These are phyloP conservation scores for Neurospora cerealis DNA, from an alignment of 495 filamentous ascomycete species.

Conservation along the genomic window DNA sequence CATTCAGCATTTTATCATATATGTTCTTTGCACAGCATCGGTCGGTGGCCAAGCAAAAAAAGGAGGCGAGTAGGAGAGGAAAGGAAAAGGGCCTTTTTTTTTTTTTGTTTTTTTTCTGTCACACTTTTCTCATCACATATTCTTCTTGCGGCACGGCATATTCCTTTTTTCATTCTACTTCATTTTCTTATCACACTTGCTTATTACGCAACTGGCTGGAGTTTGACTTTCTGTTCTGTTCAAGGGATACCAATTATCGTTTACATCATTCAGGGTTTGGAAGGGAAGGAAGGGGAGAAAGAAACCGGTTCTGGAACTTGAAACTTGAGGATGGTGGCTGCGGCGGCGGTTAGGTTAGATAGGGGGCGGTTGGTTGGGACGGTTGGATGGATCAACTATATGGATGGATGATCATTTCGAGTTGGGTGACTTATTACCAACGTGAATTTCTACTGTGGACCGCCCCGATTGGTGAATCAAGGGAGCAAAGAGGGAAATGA, in stretches of 20 bases:
- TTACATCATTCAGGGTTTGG: not conserved
- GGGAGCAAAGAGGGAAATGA: not conserved
- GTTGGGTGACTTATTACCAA: not conserved
- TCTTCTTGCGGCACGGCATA: not conserved
- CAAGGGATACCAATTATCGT: not conserved
- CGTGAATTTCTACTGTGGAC: not conserved
- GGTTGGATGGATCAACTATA: not conserved
- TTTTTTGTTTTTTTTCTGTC: not conserved
- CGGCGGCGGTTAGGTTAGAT: not conserved
- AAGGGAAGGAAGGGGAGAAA: not conserved
- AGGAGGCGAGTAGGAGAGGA: not conserved
- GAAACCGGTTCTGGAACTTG: not conserved
- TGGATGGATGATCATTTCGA: not conserved
- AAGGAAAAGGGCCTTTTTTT: not conserved
- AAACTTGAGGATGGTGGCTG: not conserved
- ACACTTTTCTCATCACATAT: not conserved
- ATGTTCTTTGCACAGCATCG: not conserved
- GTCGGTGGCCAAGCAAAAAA: not conserved
- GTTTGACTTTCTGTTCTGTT: not conserved
- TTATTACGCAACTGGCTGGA: not conserved
- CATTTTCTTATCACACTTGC: not conserved
- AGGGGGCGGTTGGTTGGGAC: not conserved
- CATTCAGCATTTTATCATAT: not conserved
- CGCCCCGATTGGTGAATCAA: not conserved
- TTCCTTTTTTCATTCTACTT: not conserved